Base-by-base conservation (phyloP, 1,139 yeast species). In the Saccharomyces hybrid region DNA sequence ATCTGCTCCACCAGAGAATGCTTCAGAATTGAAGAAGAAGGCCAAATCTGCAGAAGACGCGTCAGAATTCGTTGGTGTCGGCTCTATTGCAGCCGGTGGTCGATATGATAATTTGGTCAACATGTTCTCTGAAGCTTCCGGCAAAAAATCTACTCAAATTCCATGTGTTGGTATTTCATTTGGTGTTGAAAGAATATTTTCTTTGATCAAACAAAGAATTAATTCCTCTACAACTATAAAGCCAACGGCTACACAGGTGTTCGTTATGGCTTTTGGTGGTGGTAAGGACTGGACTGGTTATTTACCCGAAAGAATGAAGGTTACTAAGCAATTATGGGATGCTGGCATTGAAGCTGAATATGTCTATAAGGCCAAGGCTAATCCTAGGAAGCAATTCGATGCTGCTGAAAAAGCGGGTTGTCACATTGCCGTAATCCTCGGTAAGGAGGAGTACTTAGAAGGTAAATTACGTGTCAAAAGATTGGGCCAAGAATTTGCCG, bases 21-120 rank as follows among this genome's bases (percentile, higher is more conserved):
- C 93, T 11, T 77, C 75, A 44, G 86, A 82, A 66, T 73, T 83
- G 66, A 83, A 84, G 69, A 79, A 78, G 57, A 79, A 79, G 65
- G 78, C 82, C 52, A 70, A 72, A 50, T 67, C 70, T 55, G 71
- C 66, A 52, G 98, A 90, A 62, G 99, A 93, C 73, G 96, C 96
- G 54, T 87, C 96, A 52, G 98, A 89, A 61, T 89, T 87, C 65
- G 98, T 93, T 51, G 99, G 99, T 64, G 97, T 93, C 52, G 99
- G 99, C 29, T 91, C 98, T 7, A 89, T 93, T 64, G 96, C 97
- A 55, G 99, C 97, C 48, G 99, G 99, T 74, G 99, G 99, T 62
- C 88, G 99, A 73, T 93, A 93, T 73, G 99, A 93, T 71, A 86
- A 87, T 64, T 80, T 93, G 59, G 98, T 93, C 34, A 97, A 97